Evolutionary conservation across 768 basidiomycete species (phyloP).

Genomic region (Leccinum broughii): DNA sequence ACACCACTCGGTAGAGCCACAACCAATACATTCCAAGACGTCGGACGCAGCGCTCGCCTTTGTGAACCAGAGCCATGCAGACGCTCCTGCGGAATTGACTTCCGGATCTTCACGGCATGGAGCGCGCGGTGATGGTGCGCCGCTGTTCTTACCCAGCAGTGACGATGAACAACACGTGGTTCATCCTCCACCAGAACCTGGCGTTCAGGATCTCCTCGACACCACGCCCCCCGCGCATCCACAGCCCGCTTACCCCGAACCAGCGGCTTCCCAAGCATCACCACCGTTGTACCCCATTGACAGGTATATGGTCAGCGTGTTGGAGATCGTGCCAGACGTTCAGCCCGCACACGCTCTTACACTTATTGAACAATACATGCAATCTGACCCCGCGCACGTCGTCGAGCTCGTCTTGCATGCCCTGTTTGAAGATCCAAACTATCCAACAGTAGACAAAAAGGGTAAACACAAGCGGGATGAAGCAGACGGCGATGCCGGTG

Average conservation of each 20-base stretch:
- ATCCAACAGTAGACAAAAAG: slow-evolving; percentile 56
- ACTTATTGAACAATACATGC: slow-evolving; percentile 48
- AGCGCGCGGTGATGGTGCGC: slow-evolving; percentile 12
- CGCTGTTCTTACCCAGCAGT: slow-evolving; percentile 40
- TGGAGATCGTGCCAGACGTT: slow-evolving; percentile 74
- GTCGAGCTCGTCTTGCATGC: slow-evolving; percentile 57
- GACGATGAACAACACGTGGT: slow-evolving; percentile 31
- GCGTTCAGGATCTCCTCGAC: not conserved
- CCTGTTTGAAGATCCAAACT: slow-evolving; percentile 61
- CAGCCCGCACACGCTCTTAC: slow-evolving; percentile 51
- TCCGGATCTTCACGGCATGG: slow-evolving; percentile 16
- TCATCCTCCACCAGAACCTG: not conserved
- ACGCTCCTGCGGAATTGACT: slow-evolving; percentile 1
- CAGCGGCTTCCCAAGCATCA: slow-evolving; percentile 5
- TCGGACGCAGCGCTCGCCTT: slow-evolving; percentile 3
- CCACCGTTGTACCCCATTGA: slow-evolving; percentile 25
- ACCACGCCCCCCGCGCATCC: not conserved
- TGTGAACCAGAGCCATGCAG: slow-evolving; percentile 15
- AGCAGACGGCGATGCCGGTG: slow-evolving; percentile 19
- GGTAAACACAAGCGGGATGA: slow-evolving; percentile 45
- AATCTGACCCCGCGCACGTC: slow-evolving; percentile 35
- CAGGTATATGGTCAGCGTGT: slow-evolving; percentile 46
- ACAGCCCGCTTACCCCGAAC: slow-evolving; percentile 1
- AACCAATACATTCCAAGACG: slow-evolving; percentile 9
- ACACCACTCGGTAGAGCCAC: slow-evolving; percentile 4